Evolutionary conservation across 768 basidiomycete genomes (phyloP).

Genomic region (Boletus reticulatus): DNA sequence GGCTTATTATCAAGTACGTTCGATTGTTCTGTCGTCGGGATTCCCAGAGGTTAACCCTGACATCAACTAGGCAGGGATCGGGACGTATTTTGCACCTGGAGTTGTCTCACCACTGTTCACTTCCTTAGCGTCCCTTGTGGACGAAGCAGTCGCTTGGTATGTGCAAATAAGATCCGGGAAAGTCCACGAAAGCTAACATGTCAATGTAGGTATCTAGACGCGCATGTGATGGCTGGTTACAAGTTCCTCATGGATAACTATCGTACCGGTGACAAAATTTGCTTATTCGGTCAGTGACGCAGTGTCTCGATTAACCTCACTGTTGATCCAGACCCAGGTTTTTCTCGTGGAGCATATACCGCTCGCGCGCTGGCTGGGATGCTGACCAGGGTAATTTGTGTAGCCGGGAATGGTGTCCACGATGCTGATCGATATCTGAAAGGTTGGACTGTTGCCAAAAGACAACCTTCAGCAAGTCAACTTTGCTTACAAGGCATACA

Average conservation of each 20-base stretch:
- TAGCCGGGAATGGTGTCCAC: not conserved
- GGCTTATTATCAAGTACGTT: slow-evolving; percentile 66
- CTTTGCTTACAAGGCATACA: slow-evolving; percentile 76
- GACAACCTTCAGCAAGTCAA: slow-evolving; percentile 68
- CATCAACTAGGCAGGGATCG: slow-evolving; percentile 41
- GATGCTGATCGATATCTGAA: not conserved
- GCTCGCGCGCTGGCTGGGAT: slow-evolving; percentile 74
- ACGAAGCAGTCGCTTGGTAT: slow-evolving; percentile 73
- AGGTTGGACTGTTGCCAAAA: slow-evolving; percentile 70
- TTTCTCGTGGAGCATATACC: slow-evolving; percentile 70
- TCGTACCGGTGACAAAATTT: slow-evolving; percentile 68
- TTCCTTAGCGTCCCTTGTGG: slow-evolving; percentile 59
- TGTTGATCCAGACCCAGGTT: slow-evolving; percentile 45
- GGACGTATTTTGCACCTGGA: slow-evolving; percentile 57
- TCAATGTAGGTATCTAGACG: slow-evolving; percentile 57
- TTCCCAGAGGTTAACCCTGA: not conserved
- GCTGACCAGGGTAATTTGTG: slow-evolving; percentile 55
- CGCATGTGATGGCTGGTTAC: slow-evolving; percentile 75
- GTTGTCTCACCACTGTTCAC: slow-evolving; percentile 60
- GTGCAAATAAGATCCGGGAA: slow-evolving; percentile 7
- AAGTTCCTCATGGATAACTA: slow-evolving; percentile 79
- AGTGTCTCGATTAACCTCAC: not conserved
- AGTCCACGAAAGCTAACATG: not conserved
- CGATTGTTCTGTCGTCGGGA: not conserved
- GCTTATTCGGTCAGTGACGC: slow-evolving; percentile 56